A percentile compares a stretch with the other conserved stretches of the same genome.
These are phyloP conservation scores for Hyphopichia wangnamkhiaoensis DNA, from an alignment of 1,139 yeast genomes.

Conservation along the genomic window DNA sequence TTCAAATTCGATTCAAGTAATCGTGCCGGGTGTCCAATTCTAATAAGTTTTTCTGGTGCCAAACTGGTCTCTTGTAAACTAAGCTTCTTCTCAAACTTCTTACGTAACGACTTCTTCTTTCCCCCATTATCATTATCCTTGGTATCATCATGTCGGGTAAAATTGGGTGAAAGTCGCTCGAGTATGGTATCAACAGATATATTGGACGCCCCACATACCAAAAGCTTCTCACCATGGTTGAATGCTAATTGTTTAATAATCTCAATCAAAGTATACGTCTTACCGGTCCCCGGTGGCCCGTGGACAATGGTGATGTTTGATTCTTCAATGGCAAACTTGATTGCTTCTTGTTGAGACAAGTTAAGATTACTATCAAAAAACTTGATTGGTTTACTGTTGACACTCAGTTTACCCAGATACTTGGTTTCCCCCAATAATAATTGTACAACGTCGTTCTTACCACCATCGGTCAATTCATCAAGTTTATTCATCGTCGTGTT, in stretches of 20 bases:
- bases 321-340: slow-evolving; percentile 38
- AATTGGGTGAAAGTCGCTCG: slow-evolving; percentile 63
- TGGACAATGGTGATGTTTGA: slow-evolving; percentile 48
- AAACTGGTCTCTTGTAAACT: slow-evolving; percentile 14
- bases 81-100: slow-evolving; percentile 12
- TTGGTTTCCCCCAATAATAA: slow-evolving; percentile 46
- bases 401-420: slow-evolving; percentile 21
- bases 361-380: slow-evolving; percentile 61
- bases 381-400: slow-evolving; percentile 10
- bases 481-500: slow-evolving; percentile 72
- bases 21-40: slow-evolving; percentile 95
- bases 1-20: slow-evolving; percentile 60
- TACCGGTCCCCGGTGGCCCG: slow-evolving; percentile 57
- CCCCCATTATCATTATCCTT: slow-evolving; percentile 7
- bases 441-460: slow-evolving; percentile 40
- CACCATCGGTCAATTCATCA: slow-evolving; percentile 41
- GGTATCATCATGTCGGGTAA: slow-evolving; percentile 13
- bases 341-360: slow-evolving; percentile 59
- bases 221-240: slow-evolving; percentile 59
- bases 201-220: slow-evolving; percentile 95
- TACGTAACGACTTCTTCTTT: slow-evolving; percentile 18
- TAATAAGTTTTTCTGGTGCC: slow-evolving; percentile 58
- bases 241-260: slow-evolving; percentile 70
- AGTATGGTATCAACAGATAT: slow-evolving; percentile 91
- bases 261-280: slow-evolving; percentile 85